Evolutionary conservation across 2,329 filamentous ascomycete species (phyloP).

Genomic region (Cercospora zeae-maydis): DNA sequence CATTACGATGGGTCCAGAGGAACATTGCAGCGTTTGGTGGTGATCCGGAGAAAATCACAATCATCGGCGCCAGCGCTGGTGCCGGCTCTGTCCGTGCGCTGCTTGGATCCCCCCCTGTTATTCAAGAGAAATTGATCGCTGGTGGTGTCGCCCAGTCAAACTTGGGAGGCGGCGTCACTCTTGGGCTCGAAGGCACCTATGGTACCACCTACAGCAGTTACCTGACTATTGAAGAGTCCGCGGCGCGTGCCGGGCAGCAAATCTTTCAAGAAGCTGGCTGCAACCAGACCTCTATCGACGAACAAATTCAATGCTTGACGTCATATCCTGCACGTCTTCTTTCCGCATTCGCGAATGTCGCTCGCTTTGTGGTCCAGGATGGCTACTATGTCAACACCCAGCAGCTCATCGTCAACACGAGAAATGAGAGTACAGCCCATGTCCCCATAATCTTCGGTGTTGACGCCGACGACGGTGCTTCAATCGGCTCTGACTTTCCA

Average conservation of each 20-base stretch:
- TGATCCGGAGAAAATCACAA: slow-evolving; percentile 43
- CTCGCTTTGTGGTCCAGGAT: slow-evolving; percentile 57
- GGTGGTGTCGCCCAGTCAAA: slow-evolving; percentile 52
- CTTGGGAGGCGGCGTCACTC: slow-evolving; percentile 54
- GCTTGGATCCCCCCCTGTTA: slow-evolving; percentile 49
- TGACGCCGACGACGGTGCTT: slow-evolving; percentile 54
- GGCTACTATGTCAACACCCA: slow-evolving; percentile 54
- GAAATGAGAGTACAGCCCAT: slow-evolving; percentile 46
- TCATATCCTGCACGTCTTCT: slow-evolving; percentile 45
- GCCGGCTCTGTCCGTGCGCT: slow-evolving; percentile 57
- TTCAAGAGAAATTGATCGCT: slow-evolving; percentile 43
- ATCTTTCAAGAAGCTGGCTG: slow-evolving; percentile 54
- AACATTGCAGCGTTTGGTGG: slow-evolving; percentile 38
- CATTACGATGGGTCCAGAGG: slow-evolving; percentile 47
- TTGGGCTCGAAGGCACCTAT: slow-evolving; percentile 55
- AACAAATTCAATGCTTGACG: slow-evolving; percentile 54
- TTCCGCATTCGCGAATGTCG: slow-evolving; percentile 41
- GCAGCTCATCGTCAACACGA: slow-evolving; percentile 45
- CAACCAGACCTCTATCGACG: slow-evolving; percentile 43
- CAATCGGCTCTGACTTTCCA: slow-evolving; percentile 50
- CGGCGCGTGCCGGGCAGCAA: slow-evolving; percentile 47
- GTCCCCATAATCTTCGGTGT: slow-evolving; percentile 57
- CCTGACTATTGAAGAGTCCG: slow-evolving; percentile 54
- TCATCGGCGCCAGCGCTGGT: slow-evolving; percentile 50
- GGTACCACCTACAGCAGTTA: slow-evolving; percentile 58